Percentiles rank a stretch among this genome's conserved stretches.
These are phyloP conservation scores for Canna indica DNA, from an alignment of 176 grass and related monocot genomes.

Conservation along the genomic window DNA sequence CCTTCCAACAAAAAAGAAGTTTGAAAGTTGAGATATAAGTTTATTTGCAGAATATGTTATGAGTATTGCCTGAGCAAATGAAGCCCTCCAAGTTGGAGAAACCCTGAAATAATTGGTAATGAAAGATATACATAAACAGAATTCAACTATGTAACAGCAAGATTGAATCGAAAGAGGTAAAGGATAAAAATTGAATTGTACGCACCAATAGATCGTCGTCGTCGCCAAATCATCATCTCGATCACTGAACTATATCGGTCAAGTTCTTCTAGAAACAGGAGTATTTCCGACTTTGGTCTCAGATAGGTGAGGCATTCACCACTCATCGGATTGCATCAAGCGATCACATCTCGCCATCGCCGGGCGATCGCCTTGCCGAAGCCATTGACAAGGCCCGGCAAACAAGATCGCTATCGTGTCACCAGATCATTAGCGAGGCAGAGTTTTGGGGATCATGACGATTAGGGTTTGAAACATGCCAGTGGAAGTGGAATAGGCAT, in stretches of 20 bases:
- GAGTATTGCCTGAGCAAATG: too few species aligned
- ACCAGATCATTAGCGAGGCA: background rate
- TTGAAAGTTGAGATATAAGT: too few species aligned
- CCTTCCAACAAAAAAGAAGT: too few species aligned
- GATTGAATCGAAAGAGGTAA: background rate
- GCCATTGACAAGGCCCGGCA: background rate
- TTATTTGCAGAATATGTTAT: too few species aligned
- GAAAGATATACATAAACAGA: too few species aligned
- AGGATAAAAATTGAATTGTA: background rate
- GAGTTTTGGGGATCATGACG: background rate
- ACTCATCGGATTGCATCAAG: background rate
- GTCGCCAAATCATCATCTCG: background rate
- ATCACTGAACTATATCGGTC: background rate
- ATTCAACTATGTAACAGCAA: background rate
- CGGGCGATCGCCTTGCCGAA: background rate
- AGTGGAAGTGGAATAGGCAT: too few species aligned
- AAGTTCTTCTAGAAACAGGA: background rate
- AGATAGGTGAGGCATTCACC: background rate
- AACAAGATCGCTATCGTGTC: background rate
- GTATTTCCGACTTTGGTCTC: background rate
- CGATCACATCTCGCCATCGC: background rate
- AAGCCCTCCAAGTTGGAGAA: too few species aligned
- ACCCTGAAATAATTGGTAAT: too few species aligned
- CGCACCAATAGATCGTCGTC: background rate
- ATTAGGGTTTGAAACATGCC: background rate